Evolutionary conservation across 306 rosid genomes (phyloP).

Genomic region (Canavalia gladiata): DNA sequence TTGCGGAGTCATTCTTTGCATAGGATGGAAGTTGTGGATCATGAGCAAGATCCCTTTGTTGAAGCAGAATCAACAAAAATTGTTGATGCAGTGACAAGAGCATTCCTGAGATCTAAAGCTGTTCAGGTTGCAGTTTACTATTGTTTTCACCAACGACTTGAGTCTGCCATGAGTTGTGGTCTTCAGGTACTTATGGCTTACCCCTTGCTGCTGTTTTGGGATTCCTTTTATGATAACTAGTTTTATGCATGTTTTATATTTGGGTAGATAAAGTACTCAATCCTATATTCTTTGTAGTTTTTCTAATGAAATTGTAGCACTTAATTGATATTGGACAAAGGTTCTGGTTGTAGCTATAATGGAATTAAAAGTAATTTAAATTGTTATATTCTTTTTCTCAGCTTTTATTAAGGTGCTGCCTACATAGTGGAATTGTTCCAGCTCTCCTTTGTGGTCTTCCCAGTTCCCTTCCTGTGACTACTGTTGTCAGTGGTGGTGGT

Average conservation of each 20-base stretch:
- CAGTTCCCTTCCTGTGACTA: slow-evolving; percentile 84
- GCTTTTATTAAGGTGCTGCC: slow-evolving; percentile 88
- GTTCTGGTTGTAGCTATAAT: slow-evolving; percentile 18
- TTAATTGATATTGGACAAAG: slow-evolving; percentile 32
- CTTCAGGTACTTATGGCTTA: slow-evolving; percentile 73
- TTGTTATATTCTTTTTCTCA: slow-evolving; percentile 54
- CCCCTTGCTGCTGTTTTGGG: slow-evolving; percentile 13
- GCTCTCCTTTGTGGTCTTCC: slow-evolving; percentile 93
- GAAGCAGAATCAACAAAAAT: slow-evolving; percentile 71
- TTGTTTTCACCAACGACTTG: slow-evolving; percentile 87
- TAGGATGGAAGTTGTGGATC: slow-evolving; percentile 60
- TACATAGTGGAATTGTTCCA: slow-evolving; percentile 72
- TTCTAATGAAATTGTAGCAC: not conserved
- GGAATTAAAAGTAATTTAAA: not conserved
- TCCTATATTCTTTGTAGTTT: not conserved
- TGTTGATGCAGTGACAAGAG: slow-evolving; percentile 77
- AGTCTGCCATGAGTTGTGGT: slow-evolving; percentile 75
- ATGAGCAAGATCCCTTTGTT: slow-evolving; percentile 60
- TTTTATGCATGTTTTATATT: slow-evolving; percentile 24
- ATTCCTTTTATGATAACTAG: slow-evolving; percentile 24
- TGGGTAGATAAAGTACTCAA: slow-evolving; percentile 7
- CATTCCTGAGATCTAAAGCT: slow-evolving; percentile 80
- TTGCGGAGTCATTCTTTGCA: slow-evolving; percentile 65
- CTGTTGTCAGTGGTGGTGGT: slow-evolving; percentile 95
- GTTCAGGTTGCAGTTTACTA: slow-evolving; percentile 84